These are phyloP conservation scores for Colletotrichum gloeosporioides DNA, from an alignment of 2,329 filamentous ascomycete genomes.

Conservation along the genomic window DNA sequence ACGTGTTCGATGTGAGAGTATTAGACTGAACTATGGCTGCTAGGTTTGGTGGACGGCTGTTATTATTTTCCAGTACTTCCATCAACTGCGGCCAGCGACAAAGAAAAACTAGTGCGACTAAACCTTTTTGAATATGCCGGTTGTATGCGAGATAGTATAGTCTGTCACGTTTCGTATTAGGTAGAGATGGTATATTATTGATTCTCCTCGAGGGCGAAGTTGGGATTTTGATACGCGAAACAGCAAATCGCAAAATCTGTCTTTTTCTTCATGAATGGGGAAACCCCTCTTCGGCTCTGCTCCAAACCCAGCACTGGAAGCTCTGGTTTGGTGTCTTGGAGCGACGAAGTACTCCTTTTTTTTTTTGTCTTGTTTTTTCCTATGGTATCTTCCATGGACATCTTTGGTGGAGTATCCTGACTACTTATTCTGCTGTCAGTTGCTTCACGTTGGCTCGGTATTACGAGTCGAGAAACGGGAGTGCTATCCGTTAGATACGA, in stretches of 20 bases:
- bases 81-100: neutral
- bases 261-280: neutral
- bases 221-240: neutral
- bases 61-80: too few relatives aligned
- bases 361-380: too few relatives aligned
- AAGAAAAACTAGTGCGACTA: too few relatives aligned
- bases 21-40: too few relatives aligned
- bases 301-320: neutral
- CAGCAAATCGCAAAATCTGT: neutral
- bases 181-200: neutral
- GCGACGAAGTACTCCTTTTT: neutral
- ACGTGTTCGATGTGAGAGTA: neutral
- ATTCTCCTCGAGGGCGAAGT: neutral
- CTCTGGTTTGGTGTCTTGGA: neutral
- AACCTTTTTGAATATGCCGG: neutral
- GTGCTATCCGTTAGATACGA: neutral
- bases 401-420: neutral
- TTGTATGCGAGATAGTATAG: neutral
- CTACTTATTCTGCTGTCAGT: neutral
- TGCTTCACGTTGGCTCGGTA: fast-evolving
- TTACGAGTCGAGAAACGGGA: too few relatives aligned
- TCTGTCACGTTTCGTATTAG: neutral
- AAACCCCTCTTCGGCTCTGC: neutral
- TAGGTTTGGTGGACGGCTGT: too few relatives aligned
- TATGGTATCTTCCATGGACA: neutral